Evolutionary conservation across 495 filamentous ascomycete genomes (phyloP), one percentile per base, ranked within the genome.

Genomic region (Aspergillus sparsus): DNA sequence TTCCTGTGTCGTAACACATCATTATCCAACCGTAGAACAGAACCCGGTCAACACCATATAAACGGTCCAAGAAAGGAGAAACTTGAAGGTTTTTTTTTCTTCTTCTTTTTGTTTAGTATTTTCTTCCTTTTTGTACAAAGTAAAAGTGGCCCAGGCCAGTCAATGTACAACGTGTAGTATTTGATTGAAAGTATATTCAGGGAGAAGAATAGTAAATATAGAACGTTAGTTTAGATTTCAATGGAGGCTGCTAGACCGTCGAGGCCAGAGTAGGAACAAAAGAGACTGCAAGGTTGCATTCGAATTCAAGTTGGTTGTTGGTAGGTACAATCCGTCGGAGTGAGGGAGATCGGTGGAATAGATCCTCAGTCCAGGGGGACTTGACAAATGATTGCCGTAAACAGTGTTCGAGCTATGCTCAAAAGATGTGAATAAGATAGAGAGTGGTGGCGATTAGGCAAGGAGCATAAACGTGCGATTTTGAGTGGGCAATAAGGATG

Each of bases 21-120:
- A 62, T 64, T 64, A 65, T 60, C 56, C 64, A 63, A 60, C 16
- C 61, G 41, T 68, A 33, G 60, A 31, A 32, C 46, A 57, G 46
- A 49, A 31, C 32, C 15, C 15, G 16, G 27, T 42, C 53, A 49
- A 56, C 52, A 51, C 37, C 18, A 49, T 41, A 42, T 27, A 54
- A 34, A 32, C 33, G n/a, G 31, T 37, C 57, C 41, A 53, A 51
- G 42, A 47, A 55, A 53, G 35, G 37, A 58, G 55, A 32, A 49
- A 39, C 31, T 45, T 36, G 53, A 37, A 27, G 3, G 21, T 1
- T 27, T 27, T 3, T 27, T 3, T 27, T 27, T 27, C 21, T 27
- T 27, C 21, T 27, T 27, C 21, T 27, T 27, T 27, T 3, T 1
- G 21, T 27, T 27, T 27, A 27, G 21, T 27, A 27, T 27, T 27